These are phyloP conservation scores for Rhodotorula paludigena DNA, from an alignment of 768 basidiomycete genomes.

Conservation along the genomic window DNA sequence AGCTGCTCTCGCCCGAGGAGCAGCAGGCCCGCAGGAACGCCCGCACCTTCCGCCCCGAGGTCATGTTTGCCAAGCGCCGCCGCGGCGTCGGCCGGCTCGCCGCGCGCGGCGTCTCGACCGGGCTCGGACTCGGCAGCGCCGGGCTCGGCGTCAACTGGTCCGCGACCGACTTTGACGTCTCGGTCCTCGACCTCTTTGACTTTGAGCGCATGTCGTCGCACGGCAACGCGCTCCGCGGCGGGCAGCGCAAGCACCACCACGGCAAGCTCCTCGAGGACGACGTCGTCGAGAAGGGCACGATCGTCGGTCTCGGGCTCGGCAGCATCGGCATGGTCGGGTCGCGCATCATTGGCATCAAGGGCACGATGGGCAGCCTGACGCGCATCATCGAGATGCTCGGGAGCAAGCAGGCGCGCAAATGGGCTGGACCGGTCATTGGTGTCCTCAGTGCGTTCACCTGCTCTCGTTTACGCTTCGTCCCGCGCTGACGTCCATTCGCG, in stretches of 20 bases:
- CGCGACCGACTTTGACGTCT: constrained; percentile 41
- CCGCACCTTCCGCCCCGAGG: constrained; percentile 90
- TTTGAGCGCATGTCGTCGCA: constrained; percentile 46
- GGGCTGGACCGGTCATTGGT: constrained; percentile 81
- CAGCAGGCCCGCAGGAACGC: constrained; percentile 48
- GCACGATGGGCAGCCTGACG: constrained; percentile 76
- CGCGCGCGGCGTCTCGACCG: constrained; percentile 77
- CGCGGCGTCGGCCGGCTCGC: constrained; percentile 55
- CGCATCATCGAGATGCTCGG: constrained; percentile 71
- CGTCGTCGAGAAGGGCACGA: constrained; percentile 53
- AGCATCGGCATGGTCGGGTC: constrained; percentile 52
- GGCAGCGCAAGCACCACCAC: constrained; percentile 44
- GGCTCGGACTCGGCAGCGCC: constrained; percentile 65
- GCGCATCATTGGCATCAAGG: constrained; percentile 77
- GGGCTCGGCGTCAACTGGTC: constrained; percentile 48
- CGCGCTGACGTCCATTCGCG: background rate
- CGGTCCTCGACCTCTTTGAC: constrained; percentile 64
- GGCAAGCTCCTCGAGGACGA: constrained; percentile 44
- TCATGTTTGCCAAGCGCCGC: constrained; percentile 74
- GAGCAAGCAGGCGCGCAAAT: constrained; percentile 67
- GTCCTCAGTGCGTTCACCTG: constrained; percentile 52
- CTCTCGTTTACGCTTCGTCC: background rate
- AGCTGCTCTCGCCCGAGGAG: constrained; percentile 51
- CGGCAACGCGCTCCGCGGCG: constrained; percentile 40
- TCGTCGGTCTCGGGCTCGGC: constrained; percentile 42